Conservation (phyloP, 768 basidiomycete species). For the Collybia sordida region DNA sequence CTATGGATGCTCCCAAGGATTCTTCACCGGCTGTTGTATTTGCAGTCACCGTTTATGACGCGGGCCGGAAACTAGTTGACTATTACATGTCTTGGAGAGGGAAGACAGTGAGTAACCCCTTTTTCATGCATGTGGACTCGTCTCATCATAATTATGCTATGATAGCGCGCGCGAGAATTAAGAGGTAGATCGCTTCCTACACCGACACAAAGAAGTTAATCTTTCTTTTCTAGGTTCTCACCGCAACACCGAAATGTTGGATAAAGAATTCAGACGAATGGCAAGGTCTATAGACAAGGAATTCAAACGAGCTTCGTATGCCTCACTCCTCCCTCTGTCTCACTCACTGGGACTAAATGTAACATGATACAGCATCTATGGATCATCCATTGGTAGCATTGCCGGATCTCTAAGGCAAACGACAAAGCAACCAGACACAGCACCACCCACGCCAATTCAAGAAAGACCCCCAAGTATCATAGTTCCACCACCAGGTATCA, state of each 20-base stretch:
- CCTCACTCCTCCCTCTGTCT: slow-evolving; percentile 5
- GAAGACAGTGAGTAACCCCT: slow-evolving; percentile 29
- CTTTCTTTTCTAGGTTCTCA: slow-evolving; percentile 12
- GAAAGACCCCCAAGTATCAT: slow-evolving; percentile 11
- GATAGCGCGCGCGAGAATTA: slow-evolving; percentile 11
- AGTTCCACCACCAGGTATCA: slow-evolving; percentile 11
- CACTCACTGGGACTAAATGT: not conserved
- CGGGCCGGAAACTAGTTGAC: slow-evolving; percentile 41
- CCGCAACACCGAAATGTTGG: slow-evolving; percentile 31
- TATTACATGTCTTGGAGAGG: slow-evolving; percentile 53
- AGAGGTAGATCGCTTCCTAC: slow-evolving; percentile 1
- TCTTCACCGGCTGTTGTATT: slow-evolving; percentile 39
- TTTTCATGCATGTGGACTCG: not conserved
- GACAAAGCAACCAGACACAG: not conserved
- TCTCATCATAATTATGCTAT: not conserved
- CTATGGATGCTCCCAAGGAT: slow-evolving; percentile 6
- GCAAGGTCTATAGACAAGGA: slow-evolving; percentile 41
- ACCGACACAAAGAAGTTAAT: slow-evolving; percentile 2
- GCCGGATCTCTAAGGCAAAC: slow-evolving; percentile 5
- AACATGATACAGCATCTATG: slow-evolving; percentile 10
- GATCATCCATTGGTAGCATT: slow-evolving; percentile 1
- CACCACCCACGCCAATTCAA: slow-evolving; percentile 7
- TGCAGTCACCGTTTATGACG: slow-evolving; percentile 39
- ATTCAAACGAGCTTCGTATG: slow-evolving; percentile 37
- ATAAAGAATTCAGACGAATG: slow-evolving; percentile 42